Evolutionary conservation across 805 yeast species (phyloP), one percentile per base, ranked within the genome.

Genomic region (Candida rishiriensis): DNA sequence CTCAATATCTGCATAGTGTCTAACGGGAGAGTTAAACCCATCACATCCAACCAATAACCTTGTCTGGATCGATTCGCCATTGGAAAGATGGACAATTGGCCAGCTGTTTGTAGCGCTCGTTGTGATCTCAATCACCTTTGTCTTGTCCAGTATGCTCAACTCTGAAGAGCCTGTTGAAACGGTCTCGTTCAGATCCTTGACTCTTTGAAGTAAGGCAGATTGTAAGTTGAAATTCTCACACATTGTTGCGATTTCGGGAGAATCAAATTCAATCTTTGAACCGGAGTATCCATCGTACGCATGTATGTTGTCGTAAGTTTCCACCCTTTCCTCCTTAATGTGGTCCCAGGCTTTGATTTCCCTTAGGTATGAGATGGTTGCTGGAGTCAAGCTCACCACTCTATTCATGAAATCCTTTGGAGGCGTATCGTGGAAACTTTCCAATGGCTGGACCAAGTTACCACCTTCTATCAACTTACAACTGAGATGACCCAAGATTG

Each of bases 31-130:
- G 62, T 89, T 88, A 62, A 81, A 88, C 1, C 99, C 99, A 62
- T 93, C 99, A 34, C 97, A 96, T 9, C 99, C 99, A 13, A 93
- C 79, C 16, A 90, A 69, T n/a, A 90, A 70, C 43, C 96, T 72
- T 0, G 96, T 76, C 55, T 78, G 76, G 40, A 83, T 70, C 11
- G 58, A 51, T 12, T 76, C 75, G 1, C 96, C 97, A 49, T 76
- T 76, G 12, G 78, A 76, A 12, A 90, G 68, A 21, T 75, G 69
- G 12, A 91, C 81, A 9, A 79, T 59, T 1, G 97, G 97, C 96
- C 97, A 88, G 39, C 79, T 77, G 26, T 66, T 65, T 15, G 41
- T 29, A 0, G 63, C 62, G 39, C 66, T 71, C 7, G 66, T 58
- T 6, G 63, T 50, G 35, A 88, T 88, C 3, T 65, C 66, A 11